Evolutionary conservation across 441 rosid genomes (phyloP).

Genomic region (Kokia cookei): DNA sequence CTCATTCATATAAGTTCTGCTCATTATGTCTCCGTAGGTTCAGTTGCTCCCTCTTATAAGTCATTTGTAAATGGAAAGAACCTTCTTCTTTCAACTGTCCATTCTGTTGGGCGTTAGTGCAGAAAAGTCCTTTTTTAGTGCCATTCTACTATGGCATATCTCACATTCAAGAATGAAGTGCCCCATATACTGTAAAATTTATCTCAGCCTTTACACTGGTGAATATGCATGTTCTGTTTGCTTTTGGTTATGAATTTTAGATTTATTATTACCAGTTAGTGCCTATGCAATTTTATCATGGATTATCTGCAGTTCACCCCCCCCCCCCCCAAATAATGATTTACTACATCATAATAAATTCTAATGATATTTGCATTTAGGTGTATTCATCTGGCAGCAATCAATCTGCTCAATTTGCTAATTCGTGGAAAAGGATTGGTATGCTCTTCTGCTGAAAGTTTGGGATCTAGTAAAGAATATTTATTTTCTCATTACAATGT

Average conservation of each 20-base stretch:
- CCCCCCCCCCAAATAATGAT: background rate
- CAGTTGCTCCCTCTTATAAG: background rate
- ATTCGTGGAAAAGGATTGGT: slow-evolving; percentile 74
- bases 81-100: background rate
- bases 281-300: background rate
- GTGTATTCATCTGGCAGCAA: slow-evolving; percentile 74
- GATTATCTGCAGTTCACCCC: background rate
- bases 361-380: slow-evolving; percentile 32
- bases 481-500: background rate
- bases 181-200: background rate
- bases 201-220: background rate
- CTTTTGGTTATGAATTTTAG: background rate
- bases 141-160: background rate
- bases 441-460: slow-evolving; percentile 6
- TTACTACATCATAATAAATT: background rate
- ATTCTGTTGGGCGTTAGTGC: background rate
- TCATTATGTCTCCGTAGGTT: background rate
- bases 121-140: background rate
- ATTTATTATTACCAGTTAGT: background rate
- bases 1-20: background rate
- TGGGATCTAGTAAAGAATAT: background rate
- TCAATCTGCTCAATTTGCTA: slow-evolving; percentile 53
- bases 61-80: background rate
- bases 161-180: background rate
- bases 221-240: background rate